Conservation (phyloP, 208 protist genomes). For the Acanthamoeba triangularis region DNA sequence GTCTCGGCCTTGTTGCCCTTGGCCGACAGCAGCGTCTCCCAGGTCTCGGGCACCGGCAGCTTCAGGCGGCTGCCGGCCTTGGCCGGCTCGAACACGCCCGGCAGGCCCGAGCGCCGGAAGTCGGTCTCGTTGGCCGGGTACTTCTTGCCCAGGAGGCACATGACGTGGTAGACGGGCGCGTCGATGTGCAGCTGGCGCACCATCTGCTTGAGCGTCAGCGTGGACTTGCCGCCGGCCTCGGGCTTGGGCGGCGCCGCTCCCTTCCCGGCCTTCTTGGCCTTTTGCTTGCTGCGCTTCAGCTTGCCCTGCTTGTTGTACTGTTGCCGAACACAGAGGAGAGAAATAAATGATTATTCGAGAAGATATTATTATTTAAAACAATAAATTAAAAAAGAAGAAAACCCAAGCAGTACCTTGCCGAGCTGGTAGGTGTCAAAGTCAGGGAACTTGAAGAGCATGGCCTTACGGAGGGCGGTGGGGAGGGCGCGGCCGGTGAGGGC, state of each 20-base stretch:
- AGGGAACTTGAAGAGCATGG: constrained; percentile 93
- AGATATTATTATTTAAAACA: too few relatives aligned
- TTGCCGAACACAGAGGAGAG: background rate
- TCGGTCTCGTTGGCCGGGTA: constrained; percentile 93
- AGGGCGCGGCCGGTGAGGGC: constrained; percentile 81
- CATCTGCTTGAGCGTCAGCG: constrained; percentile 89
- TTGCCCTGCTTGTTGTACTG: constrained; percentile 95
- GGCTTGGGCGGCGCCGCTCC: constrained; percentile 26
- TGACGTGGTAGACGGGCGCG: constrained; percentile 93
- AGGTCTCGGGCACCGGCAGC: constrained; percentile 94
- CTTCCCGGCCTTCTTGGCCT: constrained; percentile 86
- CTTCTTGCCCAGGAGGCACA: constrained; percentile 95
- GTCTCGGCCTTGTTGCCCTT: constrained; percentile 94
- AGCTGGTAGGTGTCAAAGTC: constrained; percentile 96
- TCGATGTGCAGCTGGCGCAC: constrained; percentile 91
- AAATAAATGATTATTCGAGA: too few relatives aligned
- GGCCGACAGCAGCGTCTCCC: constrained; percentile 95
- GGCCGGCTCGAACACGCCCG: constrained; percentile 91
- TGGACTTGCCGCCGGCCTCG: background rate
- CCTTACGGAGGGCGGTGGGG: constrained; percentile 93
- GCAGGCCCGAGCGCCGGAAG: constrained; percentile 88
- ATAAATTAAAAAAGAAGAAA: background rate
- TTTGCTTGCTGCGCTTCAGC: constrained; percentile 86
- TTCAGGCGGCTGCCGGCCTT: constrained; percentile 94
- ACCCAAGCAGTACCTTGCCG: constrained; percentile 89